These are phyloP conservation scores for Mortierella sp. DNA, from an alignment of 371 early-diverging fungal genomes.

Conservation along the genomic window DNA sequence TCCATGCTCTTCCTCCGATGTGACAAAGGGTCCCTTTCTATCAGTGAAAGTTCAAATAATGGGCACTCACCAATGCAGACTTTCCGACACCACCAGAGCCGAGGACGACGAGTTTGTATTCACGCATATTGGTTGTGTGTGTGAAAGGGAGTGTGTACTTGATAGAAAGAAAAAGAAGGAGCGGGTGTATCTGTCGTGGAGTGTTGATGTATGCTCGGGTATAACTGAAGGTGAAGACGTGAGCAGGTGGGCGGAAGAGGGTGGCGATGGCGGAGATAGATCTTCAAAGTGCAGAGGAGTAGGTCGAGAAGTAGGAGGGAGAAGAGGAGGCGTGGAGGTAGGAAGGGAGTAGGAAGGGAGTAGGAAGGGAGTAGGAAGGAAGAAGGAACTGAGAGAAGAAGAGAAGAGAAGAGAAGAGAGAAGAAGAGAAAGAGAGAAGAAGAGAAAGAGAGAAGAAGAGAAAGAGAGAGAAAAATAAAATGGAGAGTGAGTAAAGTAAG, in stretches of 20 bases:
- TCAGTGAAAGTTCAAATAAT: neutral
- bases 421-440: neutral
- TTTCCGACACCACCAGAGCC: slow-evolving; percentile 93
- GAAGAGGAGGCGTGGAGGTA: neutral
- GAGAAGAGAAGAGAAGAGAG: no score
- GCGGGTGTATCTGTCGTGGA: neutral
- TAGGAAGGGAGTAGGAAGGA: neutral
- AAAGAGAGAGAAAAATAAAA: neutral
- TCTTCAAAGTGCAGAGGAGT: neutral
- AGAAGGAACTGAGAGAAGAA: neutral
- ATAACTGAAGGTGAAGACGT: neutral
- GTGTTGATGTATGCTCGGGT: neutral
- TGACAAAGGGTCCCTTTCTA: neutral
- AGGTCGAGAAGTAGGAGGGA: slow-evolving; percentile 1
- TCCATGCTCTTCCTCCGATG: neutral
- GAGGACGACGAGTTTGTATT: slow-evolving; percentile 89
- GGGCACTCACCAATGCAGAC: slow-evolving; percentile 81
- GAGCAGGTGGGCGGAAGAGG: neutral
- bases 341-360: neutral
- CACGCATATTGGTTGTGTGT: slow-evolving; percentile 51
- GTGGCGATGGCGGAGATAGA: neutral
- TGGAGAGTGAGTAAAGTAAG: neutral
- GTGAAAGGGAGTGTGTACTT: neutral
- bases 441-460: no score
- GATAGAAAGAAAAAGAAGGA: neutral